Conservation (phyloP, 108 stramenopile genomes). For the Pseudonitzschia pungens region DNA sequence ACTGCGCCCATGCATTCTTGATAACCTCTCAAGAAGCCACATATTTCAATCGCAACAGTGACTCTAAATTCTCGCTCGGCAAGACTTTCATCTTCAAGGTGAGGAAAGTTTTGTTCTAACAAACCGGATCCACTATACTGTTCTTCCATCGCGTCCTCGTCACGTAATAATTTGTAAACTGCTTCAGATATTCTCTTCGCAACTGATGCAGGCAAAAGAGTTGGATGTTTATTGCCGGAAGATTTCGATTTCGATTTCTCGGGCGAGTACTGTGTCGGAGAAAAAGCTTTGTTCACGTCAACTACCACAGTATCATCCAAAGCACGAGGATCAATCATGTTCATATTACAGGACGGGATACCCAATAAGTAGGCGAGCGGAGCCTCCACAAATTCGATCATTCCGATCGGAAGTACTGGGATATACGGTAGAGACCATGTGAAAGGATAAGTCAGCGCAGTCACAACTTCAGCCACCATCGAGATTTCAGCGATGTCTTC, state of each 20-base stretch:
- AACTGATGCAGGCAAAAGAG: constrained; percentile 75
- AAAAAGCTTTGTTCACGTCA: constrained; percentile 75
- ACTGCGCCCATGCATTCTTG: constrained; percentile 84
- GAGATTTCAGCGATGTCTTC: constrained; percentile 77
- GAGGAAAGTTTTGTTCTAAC: constrained; percentile 53
- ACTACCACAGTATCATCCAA: constrained; percentile 84
- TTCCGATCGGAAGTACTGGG: constrained; percentile 75
- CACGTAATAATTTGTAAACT: constrained; percentile 65
- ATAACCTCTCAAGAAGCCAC: constrained; percentile 76
- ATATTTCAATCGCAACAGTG: constrained; percentile 76
- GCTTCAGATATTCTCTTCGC: constrained; percentile 77
- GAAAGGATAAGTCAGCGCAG: constrained; percentile 85
- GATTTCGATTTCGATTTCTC: constrained; percentile 34
- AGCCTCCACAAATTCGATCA: constrained; percentile 86
- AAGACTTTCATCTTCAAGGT: constrained; percentile 74
- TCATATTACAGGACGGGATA: constrained; percentile 61
- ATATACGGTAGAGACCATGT: constrained; percentile 84
- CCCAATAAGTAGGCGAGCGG: constrained; percentile 83
- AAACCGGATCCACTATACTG: constrained; percentile 31
- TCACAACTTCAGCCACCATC: constrained; percentile 85
- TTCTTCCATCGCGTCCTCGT: constrained; percentile 74
- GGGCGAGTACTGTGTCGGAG: constrained; percentile 42
- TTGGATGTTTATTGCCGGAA: constrained; percentile 36
- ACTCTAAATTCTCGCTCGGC: constrained; percentile 84
- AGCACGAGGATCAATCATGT: constrained; percentile 54